Evolutionary conservation across 176 grass and related monocot species (phyloP).

Genomic region (Musa troglodytarum): DNA sequence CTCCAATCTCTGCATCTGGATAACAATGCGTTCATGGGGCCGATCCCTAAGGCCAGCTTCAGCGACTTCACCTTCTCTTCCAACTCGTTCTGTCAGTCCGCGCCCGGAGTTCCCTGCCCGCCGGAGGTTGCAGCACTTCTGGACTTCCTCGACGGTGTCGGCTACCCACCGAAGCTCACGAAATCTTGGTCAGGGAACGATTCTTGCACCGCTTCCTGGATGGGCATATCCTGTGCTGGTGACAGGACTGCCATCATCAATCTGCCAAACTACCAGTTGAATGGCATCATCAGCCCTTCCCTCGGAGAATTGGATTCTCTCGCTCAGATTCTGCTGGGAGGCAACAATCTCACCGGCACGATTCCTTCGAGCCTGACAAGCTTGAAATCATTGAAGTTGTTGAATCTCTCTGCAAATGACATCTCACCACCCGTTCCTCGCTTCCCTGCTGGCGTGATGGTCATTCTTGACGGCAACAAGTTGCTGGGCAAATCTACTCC

Average conservation of each 20-base stretch:
- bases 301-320: constrained; percentile 41
- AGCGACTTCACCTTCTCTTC: constrained; percentile 17
- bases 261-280: constrained; percentile 32
- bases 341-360: constrained; percentile 48
- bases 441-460: constrained; percentile 29
- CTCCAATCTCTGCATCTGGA: constrained; percentile 46
- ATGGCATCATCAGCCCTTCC: constrained; percentile 48
- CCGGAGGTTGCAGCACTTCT: constrained; percentile 46
- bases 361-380: constrained; percentile 42
- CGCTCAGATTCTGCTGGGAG: constrained; percentile 28
- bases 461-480: constrained; percentile 32
- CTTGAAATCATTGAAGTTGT: constrained; percentile 35
- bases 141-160: constrained; percentile 29
- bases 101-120: constrained; percentile 32
- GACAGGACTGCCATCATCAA: constrained; percentile 39
- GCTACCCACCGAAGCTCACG: constrained; percentile 24
- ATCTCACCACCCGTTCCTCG: constrained; percentile 39
- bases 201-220: constrained; percentile 40
- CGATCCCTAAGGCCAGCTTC: neutral
- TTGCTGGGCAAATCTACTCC: too few species aligned
- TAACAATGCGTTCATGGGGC: constrained; percentile 58
- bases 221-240: constrained; percentile 42
- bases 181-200: constrained; percentile 40
- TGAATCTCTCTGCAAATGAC: constrained; percentile 59
- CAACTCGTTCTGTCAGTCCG: constrained; percentile 52